Base-by-base conservation (phyloP, 1,284 basidiomycete species). In the Sanghuangporus baumii region DNA sequence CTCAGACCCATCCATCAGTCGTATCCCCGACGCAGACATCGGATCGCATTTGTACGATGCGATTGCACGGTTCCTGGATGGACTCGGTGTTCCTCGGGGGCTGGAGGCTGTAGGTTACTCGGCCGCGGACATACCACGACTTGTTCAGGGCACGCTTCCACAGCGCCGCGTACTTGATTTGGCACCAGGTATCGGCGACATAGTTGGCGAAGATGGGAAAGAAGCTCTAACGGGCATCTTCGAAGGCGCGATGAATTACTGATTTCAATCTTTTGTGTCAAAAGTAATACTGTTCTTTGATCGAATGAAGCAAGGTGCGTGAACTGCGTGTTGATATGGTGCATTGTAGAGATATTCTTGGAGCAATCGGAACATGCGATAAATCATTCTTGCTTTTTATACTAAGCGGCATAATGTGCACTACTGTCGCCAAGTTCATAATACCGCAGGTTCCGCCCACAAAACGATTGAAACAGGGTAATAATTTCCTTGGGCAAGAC, bases 61-160 rank as follows among this genome's bases (percentile, higher is more conserved):
- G 37, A 96, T 98, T 69, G 93, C 92, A 59, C 81, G 85, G 60
- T 98, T 98, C 85, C 82, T 98, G 52, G 94, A 96, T 70, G 78
- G 80, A 9, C 82, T 98, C 0, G 90, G 89, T 65, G 86, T 98
- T 11, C 96, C 96, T 12, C 86, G 96, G 62, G 96, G 96, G 7
- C 75, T 98, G 66, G 88, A 86, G 69, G 88, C 88, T 50, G 81
- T 98, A 47, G 96, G 96, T 67, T 96, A 97, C 74, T 82, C 79
- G 26, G 76, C 77, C 18, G 76, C 73, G 31, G 91, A 93, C 67
- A 76, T 93, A 23, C 76, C 79, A 31, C 81, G 76, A 70, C 80
- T 96, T 20, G 93, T 96, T 6, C 85, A 94, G 66, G 94, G 94
- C 1, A 93, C 94, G 12, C 75, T 96, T 50, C 94, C 94, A 23